Percentiles rank a stretch among this genome's conserved stretches.
phyloP scores from a whole-genome alignment of 495 filamentous ascomycete species.

The Rostrohypoxylon terebratum region DNA sequence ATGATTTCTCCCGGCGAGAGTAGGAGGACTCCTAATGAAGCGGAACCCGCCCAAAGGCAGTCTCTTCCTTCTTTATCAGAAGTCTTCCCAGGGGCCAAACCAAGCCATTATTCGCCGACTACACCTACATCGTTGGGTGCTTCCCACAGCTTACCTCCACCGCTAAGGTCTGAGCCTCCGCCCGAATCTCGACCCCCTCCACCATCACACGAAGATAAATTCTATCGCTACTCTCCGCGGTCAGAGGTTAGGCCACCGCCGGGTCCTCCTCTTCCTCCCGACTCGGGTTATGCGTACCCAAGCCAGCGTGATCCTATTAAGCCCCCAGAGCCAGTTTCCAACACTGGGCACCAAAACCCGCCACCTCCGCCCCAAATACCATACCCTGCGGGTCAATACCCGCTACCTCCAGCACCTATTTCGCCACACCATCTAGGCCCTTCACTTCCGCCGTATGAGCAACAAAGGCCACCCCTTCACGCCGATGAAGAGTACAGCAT shows the following conservation, averaged over 20 bases:
- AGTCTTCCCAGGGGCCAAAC: constrained; percentile 57
- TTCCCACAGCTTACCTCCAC: constrained; percentile 47
- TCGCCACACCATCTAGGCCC: constrained; percentile 54
- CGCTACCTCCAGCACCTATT: constrained; percentile 57
- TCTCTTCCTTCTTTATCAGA: constrained; percentile 64
- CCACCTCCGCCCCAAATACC: constrained; percentile 51
- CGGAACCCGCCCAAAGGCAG: constrained; percentile 56
- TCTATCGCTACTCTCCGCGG: constrained; percentile 43
- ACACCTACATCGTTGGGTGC: constrained; percentile 46
- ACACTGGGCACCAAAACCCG: constrained; percentile 35
- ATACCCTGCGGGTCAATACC: constrained; percentile 55
- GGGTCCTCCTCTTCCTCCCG: constrained; percentile 37
- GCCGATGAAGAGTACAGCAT: constrained; percentile 55
- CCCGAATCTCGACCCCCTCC: constrained; percentile 44
- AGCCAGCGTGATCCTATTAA: constrained; percentile 45
- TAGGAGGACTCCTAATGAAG: constrained; percentile 57
- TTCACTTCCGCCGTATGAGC: constrained; percentile 56
- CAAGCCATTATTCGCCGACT: constrained; percentile 51
- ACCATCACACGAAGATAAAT: constrained; percentile 49
- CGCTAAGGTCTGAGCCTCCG: constrained; percentile 45
- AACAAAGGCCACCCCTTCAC: constrained; percentile 53
- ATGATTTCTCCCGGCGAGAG: constrained; percentile 62
- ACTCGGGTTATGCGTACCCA: constrained; percentile 39
- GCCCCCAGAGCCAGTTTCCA: constrained; percentile 36
- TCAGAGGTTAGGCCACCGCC: constrained; percentile 45